A percentile compares a stretch with the other conserved stretches of the same genome.
Conservation (phyloP, 2,329 filamentous ascomycete species). For the Simplicillium aogashimaense region DNA sequence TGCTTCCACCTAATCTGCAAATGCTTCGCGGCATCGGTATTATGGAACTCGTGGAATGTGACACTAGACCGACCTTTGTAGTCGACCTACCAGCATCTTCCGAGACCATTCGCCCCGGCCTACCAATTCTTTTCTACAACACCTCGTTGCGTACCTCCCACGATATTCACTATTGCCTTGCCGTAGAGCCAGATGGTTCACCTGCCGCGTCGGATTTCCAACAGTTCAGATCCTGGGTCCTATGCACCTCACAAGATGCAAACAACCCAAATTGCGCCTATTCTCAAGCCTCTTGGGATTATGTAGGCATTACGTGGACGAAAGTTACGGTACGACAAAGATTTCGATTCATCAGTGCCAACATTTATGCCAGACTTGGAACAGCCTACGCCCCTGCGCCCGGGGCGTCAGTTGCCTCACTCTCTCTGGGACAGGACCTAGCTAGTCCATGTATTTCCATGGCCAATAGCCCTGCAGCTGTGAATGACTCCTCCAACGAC, state of each 20-base stretch:
- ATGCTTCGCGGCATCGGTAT: slow-evolving; percentile 56
- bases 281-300: slow-evolving; percentile 34
- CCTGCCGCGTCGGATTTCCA: slow-evolving; percentile 38
- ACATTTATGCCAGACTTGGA: slow-evolving; percentile 25
- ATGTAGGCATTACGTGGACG: slow-evolving; percentile 60
- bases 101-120: slow-evolving; percentile 41
- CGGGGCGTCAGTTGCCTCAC: slow-evolving; percentile 9
- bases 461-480: slow-evolving; percentile 20
- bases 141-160: slow-evolving; percentile 49
- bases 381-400: slow-evolving; percentile 10
- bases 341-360: slow-evolving; percentile 58
- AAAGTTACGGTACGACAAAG: slow-evolving; percentile 59
- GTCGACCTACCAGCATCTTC: slow-evolving; percentile 53
- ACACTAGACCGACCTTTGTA: slow-evolving; percentile 67
- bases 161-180: slow-evolving; percentile 46
- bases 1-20: slow-evolving; percentile 37
- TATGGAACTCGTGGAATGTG: slow-evolving; percentile 64
- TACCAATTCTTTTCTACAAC: slow-evolving; percentile 62
- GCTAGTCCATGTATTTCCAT: slow-evolving; percentile 26
- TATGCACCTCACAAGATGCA: slow-evolving; percentile 27
- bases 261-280: too few species aligned
- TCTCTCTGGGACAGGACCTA: slow-evolving; percentile 14
- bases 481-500: slow-evolving; percentile 22
- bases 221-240: slow-evolving; percentile 61
- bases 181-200: slow-evolving; percentile 33